Evolutionary conservation across 2,329 filamentous ascomycete genomes (phyloP), one percentile per base, ranked within the genome.

Genomic region (Aureobasidium sp.): DNA sequence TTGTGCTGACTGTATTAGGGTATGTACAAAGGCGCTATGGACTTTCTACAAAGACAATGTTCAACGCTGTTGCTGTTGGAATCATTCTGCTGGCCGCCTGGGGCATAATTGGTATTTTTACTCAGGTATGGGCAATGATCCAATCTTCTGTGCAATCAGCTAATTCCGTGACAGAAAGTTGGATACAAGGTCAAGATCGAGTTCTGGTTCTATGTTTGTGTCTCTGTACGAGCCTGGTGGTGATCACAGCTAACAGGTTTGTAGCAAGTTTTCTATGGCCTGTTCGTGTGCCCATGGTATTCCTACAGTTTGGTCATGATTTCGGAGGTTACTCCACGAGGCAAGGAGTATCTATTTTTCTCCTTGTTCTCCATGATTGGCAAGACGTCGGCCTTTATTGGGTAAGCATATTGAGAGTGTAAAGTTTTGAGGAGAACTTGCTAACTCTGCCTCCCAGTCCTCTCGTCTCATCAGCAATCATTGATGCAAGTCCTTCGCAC

Each of bases 301-400:
- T 84, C 82, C 52, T 89, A 89, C 72, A 84, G 81, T 0, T 86
- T 88, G 70, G 88, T 86, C 67, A 86, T 89, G 81, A 89, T 89
- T 66, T 84, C 81, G 2, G 86, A 87, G 67, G 84, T 89, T 2
- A 87, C 85, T 0, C 86, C 86, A 0, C 78, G 84, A 6, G 86
- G 86, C 41, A 84, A 87, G 68, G 87, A 88, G 66, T 88, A 87
- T 67, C 74, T 89, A 12, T 89, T 89, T 77, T 89, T 89, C 78
- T 82, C 79, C 51, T 72, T 89, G 1, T 88, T 88, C 73, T 85
- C 81, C 64, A 87, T 88, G 67, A 82, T 88, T 31, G 85, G 86
- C 48, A 89, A 89, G 73, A 86, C 85, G 0, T 85, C 81, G 8
- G 84, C 81, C 0, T 88, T 88, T 67, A 87, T 89, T 61, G 86